A percentile compares a stretch with the other conserved stretches of the same genome.
Evolutionary conservation across 2,329 filamentous ascomycete species (phyloP).

Genomic region (Claviceps maximensis): DNA sequence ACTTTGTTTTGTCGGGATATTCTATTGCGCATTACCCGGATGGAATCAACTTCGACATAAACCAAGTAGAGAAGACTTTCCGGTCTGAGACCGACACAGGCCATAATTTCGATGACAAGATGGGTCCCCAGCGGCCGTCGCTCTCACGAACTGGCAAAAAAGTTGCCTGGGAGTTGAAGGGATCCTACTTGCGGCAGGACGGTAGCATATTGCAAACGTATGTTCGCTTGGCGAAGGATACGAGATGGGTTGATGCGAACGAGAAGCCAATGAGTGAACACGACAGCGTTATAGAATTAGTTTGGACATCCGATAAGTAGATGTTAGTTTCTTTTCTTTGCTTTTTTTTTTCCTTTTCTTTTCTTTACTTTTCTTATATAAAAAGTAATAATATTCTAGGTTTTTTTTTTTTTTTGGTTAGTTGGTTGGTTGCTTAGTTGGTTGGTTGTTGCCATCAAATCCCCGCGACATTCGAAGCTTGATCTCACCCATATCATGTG

Average conservation of each 20-base stretch:
- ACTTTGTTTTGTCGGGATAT: conserved; percentile 44
- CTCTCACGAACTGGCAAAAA: conserved; percentile 34
- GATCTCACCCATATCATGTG: no score
- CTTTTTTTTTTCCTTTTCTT: not conserved
- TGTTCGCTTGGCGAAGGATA: conserved; percentile 35
- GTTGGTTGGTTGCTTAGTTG: no score
- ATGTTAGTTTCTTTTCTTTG: not conserved
- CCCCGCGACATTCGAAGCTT: no score
- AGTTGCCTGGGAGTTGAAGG: conserved; percentile 38
- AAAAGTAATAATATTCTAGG: not conserved
- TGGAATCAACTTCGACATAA: conserved; percentile 33
- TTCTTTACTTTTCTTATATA: not conserved
- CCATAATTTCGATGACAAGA: conserved; percentile 35
- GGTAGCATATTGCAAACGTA: conserved; percentile 39
- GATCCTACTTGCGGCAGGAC: conserved; percentile 30
- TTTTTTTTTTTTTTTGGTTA: no score
- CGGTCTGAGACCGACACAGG: conserved; percentile 31
- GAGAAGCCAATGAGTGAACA: conserved; percentile 33
- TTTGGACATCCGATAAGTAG: conserved; percentile 31
- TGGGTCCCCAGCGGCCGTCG: conserved; percentile 33
- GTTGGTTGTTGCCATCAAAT: no score
- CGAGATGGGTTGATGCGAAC: conserved; percentile 34
- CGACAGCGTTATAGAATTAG: conserved; percentile 41
- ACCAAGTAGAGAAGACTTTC: conserved; percentile 39
- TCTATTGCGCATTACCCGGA: conserved; percentile 42